phyloP scores from a whole-genome alignment of 495 filamentous ascomycete species.

The Neurospora sp. region DNA sequence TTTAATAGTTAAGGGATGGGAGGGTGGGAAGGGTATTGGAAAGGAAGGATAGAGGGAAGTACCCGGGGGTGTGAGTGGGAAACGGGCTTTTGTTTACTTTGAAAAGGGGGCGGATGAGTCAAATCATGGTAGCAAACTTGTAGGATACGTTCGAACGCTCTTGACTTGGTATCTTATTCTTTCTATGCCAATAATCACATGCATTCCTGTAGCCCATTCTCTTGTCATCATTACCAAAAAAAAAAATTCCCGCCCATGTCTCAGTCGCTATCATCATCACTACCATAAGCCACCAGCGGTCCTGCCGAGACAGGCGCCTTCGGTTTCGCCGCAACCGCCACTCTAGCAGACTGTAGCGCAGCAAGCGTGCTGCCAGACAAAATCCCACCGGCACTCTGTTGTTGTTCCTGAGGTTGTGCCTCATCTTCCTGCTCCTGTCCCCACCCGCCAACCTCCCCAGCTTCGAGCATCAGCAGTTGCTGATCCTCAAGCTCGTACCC shows the following conservation, averaged over 20 bases:
- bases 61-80: background rate
- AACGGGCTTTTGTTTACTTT: background rate
- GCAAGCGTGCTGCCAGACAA: constrained; percentile 72
- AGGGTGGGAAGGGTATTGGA: background rate
- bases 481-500: constrained; percentile 38
- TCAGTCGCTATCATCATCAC: constrained; percentile 58
- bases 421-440: constrained; percentile 30
- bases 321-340: constrained; percentile 39
- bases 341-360: constrained; percentile 48
- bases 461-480: constrained; percentile 41
- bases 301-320: constrained; percentile 40
- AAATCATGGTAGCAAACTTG: background rate
- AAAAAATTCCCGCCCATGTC: background rate
- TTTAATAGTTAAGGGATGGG: constrained; percentile 56
- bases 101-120: background rate
- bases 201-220: background rate
- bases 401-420: constrained; percentile 31
- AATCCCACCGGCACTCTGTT: constrained; percentile 48
- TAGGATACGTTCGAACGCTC: background rate
- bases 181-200: background rate
- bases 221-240: background rate
- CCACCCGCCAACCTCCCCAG: constrained; percentile 24
- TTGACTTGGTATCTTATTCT: background rate
- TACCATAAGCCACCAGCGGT: constrained; percentile 80
- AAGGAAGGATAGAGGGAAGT: background rate